These are phyloP conservation scores for Artemisia annua DNA, from an alignment of 129 eudicot species.

Conservation along the genomic window DNA sequence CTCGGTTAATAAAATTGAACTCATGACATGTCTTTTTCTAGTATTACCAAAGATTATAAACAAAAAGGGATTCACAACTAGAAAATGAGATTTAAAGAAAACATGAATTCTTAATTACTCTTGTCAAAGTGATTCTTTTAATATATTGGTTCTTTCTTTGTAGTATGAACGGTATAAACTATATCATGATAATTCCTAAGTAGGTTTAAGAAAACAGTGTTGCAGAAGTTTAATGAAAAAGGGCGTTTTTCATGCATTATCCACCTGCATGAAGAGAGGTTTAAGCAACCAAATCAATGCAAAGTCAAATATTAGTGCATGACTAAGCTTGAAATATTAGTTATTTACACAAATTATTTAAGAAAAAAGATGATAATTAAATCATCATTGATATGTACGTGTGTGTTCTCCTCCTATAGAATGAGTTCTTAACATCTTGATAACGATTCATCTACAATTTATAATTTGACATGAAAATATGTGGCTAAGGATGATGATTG, in stretches of 20 bases:
- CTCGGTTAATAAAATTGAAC: no score
- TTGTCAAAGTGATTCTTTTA: not conserved
- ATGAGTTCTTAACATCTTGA: not conserved
- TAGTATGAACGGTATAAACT: not conserved
- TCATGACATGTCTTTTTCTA: no score
- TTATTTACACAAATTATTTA: conserved; percentile 3
- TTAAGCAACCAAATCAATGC: not conserved
- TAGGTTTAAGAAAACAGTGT: not conserved
- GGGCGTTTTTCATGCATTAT: not conserved
- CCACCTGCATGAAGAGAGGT: not conserved
- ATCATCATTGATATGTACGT: not conserved
- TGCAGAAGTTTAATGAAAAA: not conserved
- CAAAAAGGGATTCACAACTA: no score
- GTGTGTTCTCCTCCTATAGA: not conserved
- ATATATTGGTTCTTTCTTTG: not conserved
- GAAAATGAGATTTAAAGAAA: no score
- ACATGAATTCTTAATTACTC: no score
- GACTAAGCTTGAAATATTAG: not conserved
- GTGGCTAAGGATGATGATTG: not conserved
- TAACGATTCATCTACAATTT: not conserved
- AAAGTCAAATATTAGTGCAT: not conserved
- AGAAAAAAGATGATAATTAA: not conserved
- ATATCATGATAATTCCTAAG: no score
- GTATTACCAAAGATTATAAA: no score
- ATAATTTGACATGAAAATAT: not conserved